phyloP scores from a whole-genome alignment of 2,329 filamentous ascomycete species.

The Aureobasidium sp. region DNA sequence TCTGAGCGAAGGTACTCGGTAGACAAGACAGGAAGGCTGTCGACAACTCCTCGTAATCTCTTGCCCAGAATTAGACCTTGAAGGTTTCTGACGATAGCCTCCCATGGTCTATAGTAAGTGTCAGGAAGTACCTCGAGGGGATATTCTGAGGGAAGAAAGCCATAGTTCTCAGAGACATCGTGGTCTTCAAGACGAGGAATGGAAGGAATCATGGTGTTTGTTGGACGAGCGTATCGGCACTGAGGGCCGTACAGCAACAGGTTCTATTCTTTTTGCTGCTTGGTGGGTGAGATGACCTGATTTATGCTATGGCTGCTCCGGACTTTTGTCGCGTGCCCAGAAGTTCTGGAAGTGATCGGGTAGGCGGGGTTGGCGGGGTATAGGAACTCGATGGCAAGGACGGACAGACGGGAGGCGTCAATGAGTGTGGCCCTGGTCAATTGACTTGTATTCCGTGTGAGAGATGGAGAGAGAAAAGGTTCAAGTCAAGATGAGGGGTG shows the following conservation, averaged over 20 bases:
- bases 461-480: background rate
- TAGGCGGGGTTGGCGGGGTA: slow-evolving; percentile 12
- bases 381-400: background rate
- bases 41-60: slow-evolving; percentile 70
- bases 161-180: slow-evolving; percentile 68
- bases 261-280: background rate
- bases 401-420: slow-evolving; percentile 10
- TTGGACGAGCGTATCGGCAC: background rate
- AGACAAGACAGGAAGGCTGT: slow-evolving; percentile 74
- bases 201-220: slow-evolving; percentile 33
- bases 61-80: slow-evolving; percentile 81
- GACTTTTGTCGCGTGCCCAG: slow-evolving; percentile 2
- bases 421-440: background rate
- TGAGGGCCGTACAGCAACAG: background rate
- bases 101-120: slow-evolving; percentile 92
- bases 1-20: slow-evolving; percentile 75
- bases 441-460: background rate
- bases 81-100: slow-evolving; percentile 75
- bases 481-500: background rate
- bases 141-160: slow-evolving; percentile 77
- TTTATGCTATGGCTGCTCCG: background rate
- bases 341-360: slow-evolving; percentile 4
- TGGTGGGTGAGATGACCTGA: background rate
- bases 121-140: slow-evolving; percentile 77
- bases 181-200: slow-evolving; percentile 61